Base-by-base conservation (phyloP, 2,329 filamentous ascomycete genomes). In the Sclerotinia borealis region DNA sequence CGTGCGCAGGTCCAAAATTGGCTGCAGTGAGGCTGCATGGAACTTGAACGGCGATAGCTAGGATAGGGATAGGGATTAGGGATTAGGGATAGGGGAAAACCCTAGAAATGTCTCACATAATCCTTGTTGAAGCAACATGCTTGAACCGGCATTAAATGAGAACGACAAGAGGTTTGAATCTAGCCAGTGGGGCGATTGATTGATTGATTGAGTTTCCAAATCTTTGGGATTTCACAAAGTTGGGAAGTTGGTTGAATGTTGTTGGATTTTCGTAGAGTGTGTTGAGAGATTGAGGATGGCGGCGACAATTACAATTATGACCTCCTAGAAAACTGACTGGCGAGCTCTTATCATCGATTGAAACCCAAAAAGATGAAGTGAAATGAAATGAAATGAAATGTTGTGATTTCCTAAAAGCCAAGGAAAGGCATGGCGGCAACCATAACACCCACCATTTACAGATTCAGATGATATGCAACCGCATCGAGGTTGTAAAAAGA, bases 1-100 rank as follows among this genome's bases (percentile, higher is more conserved):
- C 59, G 59, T 61, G 59, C 54, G 59, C 59, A 55, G 49, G 48
- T 61, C 59, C 49, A 27, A 54, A 55, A 61, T 55, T 61, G 59
- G 49, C 49, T 55, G 37, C 59, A 54, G 29, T 31, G 59, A 61
- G 59, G 59, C 59, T 61, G 49, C 59, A 61, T 55, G 48, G 59
- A 61, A 54, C 59, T 55, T 36, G 59, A 61, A 54, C 59, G 59
- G 37, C 22, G 59, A 47, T 45, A n/a, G 59, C 36, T 19, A 45
- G 36, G 48, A 25, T 36, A 37, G 36, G 59, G 37, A n/a, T n/a
- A n/a, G n/a, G n/a, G n/a, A n/a, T n/a, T n/a, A n/a, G n/a, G n/a
- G n/a, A n/a, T n/a, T n/a, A n/a, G n/a, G n/a, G n/a, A n/a, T n/a
- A n/a, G n/a, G n/a, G n/a, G n/a, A n/a, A n/a, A 29, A 7, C 17